Base-by-base conservation (phyloP, 352 stramenopile species). In the Globisporangium nunn region DNA sequence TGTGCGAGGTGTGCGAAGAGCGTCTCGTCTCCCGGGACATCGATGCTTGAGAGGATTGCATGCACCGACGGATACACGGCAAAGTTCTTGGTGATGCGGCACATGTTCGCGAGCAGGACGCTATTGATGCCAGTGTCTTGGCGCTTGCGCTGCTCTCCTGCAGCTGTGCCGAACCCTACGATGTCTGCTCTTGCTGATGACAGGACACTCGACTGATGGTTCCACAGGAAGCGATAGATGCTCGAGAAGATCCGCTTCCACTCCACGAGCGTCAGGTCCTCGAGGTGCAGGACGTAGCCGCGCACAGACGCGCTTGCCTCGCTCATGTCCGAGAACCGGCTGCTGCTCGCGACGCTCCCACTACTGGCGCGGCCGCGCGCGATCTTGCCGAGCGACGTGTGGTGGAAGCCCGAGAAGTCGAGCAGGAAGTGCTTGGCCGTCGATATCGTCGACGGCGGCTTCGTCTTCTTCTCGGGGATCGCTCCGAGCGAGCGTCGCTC, bases 161-260 rank as follows among this genome's bases (percentile, higher is more conserved):
- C 33, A 8, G 6, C 5, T 5, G 10, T 8, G 10, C 6, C 33
- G 5, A 11, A 37, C 4, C 33, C 33, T 37, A 8, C 33, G 10
- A 3, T 4, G 2, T 6, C 6, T 46, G 28, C 30, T 46, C 43
- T 52, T 31, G 6, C 30, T 1, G 29, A 39, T 17, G 37, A 43
- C 37, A 12, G 35, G 2, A n/a, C 7, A 33, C 48, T 23, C 6
- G 30, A 6, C 15, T 31, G 50, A 5, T 37, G 37, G 0, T 15
- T 4, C 72, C 71, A 83, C 33, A 91, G 54, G 61, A 86, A 78
- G 2, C 60, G 69, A 52, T 78, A 91, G 17, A 91, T 57, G 2
- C 78, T 66, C 10, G 56, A 63, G 63, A 91, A 91, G 57, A 91
- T 85, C n/a, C 62, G 62, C 62, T 77, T 86, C 81, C 81, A 91